A percentile compares a stretch with the other conserved stretches of the same genome.
phyloP scores from a whole-genome alignment of 768 basidiomycete species.

The Mycena polygramma region DNA sequence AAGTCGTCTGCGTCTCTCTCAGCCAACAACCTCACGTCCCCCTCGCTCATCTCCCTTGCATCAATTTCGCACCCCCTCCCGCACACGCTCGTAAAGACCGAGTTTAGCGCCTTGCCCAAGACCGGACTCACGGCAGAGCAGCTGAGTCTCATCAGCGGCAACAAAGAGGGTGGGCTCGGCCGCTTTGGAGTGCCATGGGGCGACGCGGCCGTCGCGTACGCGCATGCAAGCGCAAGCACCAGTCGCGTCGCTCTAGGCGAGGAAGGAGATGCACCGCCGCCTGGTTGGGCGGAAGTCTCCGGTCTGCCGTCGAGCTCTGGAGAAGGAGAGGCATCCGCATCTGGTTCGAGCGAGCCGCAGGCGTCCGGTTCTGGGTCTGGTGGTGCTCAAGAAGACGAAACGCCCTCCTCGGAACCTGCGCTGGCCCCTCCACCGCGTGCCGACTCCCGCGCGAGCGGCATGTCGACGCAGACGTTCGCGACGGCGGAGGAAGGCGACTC shows the following conservation, averaged over 20 bases:
- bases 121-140: conserved; percentile 73
- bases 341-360: conserved; percentile 1
- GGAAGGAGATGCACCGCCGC: conserved; percentile 30
- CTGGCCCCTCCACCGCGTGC: conserved; percentile 22
- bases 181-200: conserved; percentile 86
- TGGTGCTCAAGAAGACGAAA: background rate
- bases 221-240: conserved; percentile 40
- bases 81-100: conserved; percentile 78
- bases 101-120: conserved; percentile 73
- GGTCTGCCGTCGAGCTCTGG: conserved; percentile 7
- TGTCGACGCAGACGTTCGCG: conserved; percentile 33
- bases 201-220: conserved; percentile 76
- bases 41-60: conserved; percentile 77
- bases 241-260: conserved; percentile 30
- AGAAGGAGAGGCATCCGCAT: background rate
- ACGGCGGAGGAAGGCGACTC: conserved; percentile 31
- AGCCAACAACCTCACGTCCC: conserved; percentile 65
- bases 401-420: background rate
- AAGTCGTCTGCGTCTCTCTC: conserved; percentile 57
- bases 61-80: conserved; percentile 83
- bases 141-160: conserved; percentile 74
- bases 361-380: conserved; percentile 2
- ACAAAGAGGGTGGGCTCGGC: conserved; percentile 68
- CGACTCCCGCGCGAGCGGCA: conserved; percentile 33
- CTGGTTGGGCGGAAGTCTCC: conserved; percentile 30